Conservation (phyloP, 225 moss, liverwort and hornwort genomes). For the Bryum argenteum region DNA sequence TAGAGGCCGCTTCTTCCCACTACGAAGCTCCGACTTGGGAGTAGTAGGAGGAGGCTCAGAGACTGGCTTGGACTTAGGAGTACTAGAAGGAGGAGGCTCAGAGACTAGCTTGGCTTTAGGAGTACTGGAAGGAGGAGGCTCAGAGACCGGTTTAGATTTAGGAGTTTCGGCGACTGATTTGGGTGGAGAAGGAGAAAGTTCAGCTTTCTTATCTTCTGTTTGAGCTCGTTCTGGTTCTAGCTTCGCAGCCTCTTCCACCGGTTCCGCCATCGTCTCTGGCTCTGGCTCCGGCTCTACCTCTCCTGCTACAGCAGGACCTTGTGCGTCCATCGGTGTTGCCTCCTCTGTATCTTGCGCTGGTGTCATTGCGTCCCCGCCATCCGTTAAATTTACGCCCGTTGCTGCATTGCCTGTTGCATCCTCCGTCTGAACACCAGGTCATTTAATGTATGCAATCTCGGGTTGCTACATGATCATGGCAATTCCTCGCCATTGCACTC, state of each 20-base stretch:
- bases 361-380: constrained; percentile 43
- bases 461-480: not conserved
- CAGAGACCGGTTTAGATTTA: not conserved
- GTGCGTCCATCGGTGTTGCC: constrained; percentile 40
- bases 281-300: constrained; percentile 39
- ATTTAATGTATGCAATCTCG: constrained; percentile 27
- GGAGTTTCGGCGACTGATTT: constrained; percentile 33
- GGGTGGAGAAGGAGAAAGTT: constrained; percentile 39
- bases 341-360: constrained; percentile 55
- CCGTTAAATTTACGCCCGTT: constrained; percentile 47
- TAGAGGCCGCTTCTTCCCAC: constrained; percentile 54
- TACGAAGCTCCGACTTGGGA: constrained; percentile 46
- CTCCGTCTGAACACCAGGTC: constrained; percentile 59
- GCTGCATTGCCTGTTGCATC: constrained; percentile 49
- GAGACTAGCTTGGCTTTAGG: constrained; percentile 34
- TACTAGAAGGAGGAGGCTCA: constrained; percentile 23
- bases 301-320: constrained; percentile 39
- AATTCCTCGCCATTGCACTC: too few species aligned
- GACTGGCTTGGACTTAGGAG: constrained; percentile 21
- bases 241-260: constrained; percentile 18
- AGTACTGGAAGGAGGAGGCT: constrained; percentile 30
- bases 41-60: constrained; percentile 37
- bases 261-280: constrained; percentile 13
- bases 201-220: constrained; percentile 27
- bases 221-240: constrained; percentile 25